Evolutionary conservation across 345 rosid genomes (phyloP).

Genomic region (Brassica napus): DNA sequence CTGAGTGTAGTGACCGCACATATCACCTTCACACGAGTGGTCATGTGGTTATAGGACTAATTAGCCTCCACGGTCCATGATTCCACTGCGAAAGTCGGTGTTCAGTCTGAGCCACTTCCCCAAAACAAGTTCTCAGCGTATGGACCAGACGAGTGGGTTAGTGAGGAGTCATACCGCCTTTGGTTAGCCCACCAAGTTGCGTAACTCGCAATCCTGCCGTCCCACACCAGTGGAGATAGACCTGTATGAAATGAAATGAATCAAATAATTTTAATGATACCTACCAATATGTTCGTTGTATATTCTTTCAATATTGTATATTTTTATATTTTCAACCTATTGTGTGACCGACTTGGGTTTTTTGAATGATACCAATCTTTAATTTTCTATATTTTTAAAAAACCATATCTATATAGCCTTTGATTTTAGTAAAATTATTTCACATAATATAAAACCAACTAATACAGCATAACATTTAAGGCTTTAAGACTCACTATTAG

Average conservation of each 20-base stretch:
- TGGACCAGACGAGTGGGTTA: constrained; percentile 76
- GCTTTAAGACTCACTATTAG: neutral
- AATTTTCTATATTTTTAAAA: too few relatives aligned
- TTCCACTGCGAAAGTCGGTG: constrained; percentile 59
- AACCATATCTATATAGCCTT: too few relatives aligned
- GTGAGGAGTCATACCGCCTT: constrained; percentile 60
- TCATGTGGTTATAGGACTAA: constrained; percentile 49
- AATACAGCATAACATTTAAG: constrained; percentile 29
- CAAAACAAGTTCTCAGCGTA: constrained; percentile 90
- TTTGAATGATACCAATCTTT: too few relatives aligned
- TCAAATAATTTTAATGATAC: too few relatives aligned
- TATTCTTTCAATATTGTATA: too few relatives aligned
- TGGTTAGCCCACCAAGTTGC: constrained; percentile 60
- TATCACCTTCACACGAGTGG: constrained; percentile 51
- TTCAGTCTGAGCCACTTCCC: constrained; percentile 83
- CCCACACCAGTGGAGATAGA: constrained; percentile 61
- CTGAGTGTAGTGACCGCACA: constrained; percentile 92
- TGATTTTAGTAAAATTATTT: too few relatives aligned
- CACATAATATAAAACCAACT: constrained; percentile 7
- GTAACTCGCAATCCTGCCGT: constrained; percentile 47
- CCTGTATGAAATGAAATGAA: too few relatives aligned
- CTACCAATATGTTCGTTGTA: too few relatives aligned
- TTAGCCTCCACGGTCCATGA: constrained; percentile 67
- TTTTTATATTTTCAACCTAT: too few relatives aligned
- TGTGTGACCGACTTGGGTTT: too few relatives aligned